These are phyloP conservation scores for Plasmopara viticola DNA, from an alignment of 352 stramenopile species.

Conservation along the genomic window DNA sequence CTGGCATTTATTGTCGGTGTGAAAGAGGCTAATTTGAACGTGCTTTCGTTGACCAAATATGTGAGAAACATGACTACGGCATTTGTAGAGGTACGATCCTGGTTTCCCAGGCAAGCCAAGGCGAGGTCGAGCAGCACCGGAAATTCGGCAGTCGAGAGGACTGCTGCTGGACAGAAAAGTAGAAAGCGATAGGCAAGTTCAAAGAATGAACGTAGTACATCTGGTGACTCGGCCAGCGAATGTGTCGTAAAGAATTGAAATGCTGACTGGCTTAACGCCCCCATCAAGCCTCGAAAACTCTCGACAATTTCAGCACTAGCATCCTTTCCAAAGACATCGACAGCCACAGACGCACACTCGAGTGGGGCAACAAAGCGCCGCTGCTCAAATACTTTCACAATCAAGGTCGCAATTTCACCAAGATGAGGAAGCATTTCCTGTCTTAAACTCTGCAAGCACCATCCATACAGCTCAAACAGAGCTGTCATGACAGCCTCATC, in stretches of 20 bases:
- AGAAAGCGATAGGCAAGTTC: constrained; percentile 65
- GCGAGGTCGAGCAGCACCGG: constrained; percentile 52
- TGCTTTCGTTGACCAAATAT: constrained; percentile 52
- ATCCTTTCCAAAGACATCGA: constrained; percentile 61
- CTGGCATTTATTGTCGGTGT: constrained; percentile 35
- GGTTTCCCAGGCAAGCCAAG: constrained; percentile 53
- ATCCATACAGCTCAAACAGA: constrained; percentile 64
- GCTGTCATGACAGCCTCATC: constrained; percentile 45
- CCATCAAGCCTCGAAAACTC: constrained; percentile 53
- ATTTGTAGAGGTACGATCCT: constrained; percentile 60
- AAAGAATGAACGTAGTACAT: constrained; percentile 61
- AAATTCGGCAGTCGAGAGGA: constrained; percentile 53
- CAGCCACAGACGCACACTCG: constrained; percentile 52
- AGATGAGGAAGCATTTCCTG: constrained; percentile 51
- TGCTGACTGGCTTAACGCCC: constrained; percentile 46
- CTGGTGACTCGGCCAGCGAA: constrained; percentile 48
- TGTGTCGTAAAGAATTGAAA: constrained; percentile 63
- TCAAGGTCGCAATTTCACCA: constrained; percentile 40
- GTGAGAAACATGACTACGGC: constrained; percentile 62
- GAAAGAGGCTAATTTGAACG: constrained; percentile 37
- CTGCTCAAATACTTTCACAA: constrained; percentile 55
- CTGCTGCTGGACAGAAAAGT: constrained; percentile 58
- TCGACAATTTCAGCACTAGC: constrained; percentile 35
- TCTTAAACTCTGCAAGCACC: constrained; percentile 61
- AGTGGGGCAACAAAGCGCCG: constrained; percentile 50